Evolutionary conservation across 495 filamentous ascomycete genomes (phyloP).

Genomic region (Penicillium maclennaniae): DNA sequence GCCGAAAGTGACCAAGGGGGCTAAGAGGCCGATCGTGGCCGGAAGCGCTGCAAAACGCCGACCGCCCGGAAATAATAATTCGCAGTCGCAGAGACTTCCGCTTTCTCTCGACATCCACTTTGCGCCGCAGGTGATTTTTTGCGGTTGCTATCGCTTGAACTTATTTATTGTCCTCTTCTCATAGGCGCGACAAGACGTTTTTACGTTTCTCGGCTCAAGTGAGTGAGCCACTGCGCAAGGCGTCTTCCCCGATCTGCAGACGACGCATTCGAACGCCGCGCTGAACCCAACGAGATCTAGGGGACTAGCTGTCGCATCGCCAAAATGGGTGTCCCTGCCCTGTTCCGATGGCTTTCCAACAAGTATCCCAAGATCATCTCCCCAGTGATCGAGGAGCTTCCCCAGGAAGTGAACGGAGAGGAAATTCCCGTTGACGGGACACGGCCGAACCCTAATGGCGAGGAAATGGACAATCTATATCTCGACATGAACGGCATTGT

Average conservation of each 20-base stretch:
- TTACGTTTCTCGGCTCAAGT: background rate
- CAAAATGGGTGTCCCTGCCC: conserved; percentile 90
- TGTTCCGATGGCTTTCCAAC: conserved; percentile 89
- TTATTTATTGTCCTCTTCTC: background rate
- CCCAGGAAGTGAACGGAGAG: conserved; percentile 72
- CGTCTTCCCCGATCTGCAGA: background rate
- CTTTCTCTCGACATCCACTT: conserved; percentile 2
- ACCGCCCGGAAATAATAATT: conserved; percentile 23
- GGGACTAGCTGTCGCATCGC: conserved; percentile 18
- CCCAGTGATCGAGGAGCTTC: conserved; percentile 79
- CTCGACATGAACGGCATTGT: conserved; percentile 99
- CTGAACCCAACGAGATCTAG: conserved; percentile 7
- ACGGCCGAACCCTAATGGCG: conserved; percentile 91
- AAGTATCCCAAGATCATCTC: conserved; percentile 97
- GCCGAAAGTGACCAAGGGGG: conserved; percentile 19
- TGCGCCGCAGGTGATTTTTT: conserved; percentile 14
- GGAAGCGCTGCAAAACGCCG: conserved; percentile 17
- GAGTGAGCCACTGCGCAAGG: conserved; percentile 1
- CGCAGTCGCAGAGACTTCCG: conserved; percentile 21
- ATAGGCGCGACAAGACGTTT: background rate
- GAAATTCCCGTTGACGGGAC: conserved; percentile 79
- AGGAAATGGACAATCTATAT: conserved; percentile 96
- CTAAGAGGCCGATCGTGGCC: conserved; percentile 17
- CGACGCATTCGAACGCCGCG: conserved; percentile 14
- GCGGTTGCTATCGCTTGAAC: conserved; percentile 12